A percentile compares a stretch with the other conserved stretches of the same genome.
Conservation (phyloP, 1,139 yeast genomes). For the Saccharomyces hybrid region DNA sequence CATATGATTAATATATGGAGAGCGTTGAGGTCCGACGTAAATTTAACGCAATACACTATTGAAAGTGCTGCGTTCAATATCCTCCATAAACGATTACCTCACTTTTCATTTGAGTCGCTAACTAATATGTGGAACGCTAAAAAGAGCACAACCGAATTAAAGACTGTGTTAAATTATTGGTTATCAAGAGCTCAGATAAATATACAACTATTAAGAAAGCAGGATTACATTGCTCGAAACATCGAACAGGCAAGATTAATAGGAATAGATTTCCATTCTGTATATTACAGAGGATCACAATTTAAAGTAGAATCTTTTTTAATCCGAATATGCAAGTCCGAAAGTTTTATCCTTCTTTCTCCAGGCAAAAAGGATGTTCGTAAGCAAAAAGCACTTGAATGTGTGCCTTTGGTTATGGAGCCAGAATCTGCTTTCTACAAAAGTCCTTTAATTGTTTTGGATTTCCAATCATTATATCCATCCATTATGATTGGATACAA, state of each 20-base stretch:
- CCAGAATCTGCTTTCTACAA: constrained; percentile 81
- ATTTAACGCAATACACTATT: constrained; percentile 59
- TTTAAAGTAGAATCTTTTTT: constrained; percentile 84
- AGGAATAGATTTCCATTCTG: constrained; percentile 86
- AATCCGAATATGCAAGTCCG: constrained; percentile 65
- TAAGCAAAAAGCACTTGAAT: constrained; percentile 77
- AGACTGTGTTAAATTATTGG: constrained; percentile 46
- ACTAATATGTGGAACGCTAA: constrained; percentile 42
- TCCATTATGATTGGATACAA: constrained; percentile 88
- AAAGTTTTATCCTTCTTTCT: constrained; percentile 63
- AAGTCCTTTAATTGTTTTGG: constrained; percentile 82
- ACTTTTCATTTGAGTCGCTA: constrained; percentile 44
- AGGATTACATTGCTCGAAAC: constrained; percentile 63
- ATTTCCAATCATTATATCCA: constrained; percentile 90
- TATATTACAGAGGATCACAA: constrained; percentile 86
- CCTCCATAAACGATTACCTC: constrained; percentile 62
- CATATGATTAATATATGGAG: constrained; percentile 86
- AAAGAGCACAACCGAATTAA: constrained; percentile 30
- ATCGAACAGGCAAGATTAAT: constrained; percentile 79
- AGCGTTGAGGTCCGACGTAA: constrained; percentile 53
- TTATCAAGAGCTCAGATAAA: constrained; percentile 42
- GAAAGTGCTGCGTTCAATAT: constrained; percentile 70
- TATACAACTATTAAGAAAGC: constrained; percentile 47
- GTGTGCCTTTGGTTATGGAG: constrained; percentile 87
- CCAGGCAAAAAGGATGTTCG: constrained; percentile 80